phyloP scores from a whole-genome alignment of 345 rosid genomes.

The Populus davidiana region DNA sequence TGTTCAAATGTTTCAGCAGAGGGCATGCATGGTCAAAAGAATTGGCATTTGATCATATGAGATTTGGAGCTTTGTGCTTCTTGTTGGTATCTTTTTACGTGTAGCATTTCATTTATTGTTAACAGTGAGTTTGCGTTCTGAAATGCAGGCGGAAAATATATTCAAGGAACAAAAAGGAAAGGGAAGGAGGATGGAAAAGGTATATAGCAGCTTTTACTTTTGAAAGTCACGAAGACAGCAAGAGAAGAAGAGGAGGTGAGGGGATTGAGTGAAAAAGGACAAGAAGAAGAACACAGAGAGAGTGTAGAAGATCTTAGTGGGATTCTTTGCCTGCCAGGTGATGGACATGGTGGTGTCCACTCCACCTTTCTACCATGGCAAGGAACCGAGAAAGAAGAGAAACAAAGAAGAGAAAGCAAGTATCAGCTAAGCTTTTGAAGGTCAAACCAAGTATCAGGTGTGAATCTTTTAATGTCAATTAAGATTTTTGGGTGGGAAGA shows the following conservation, averaged over 20 bases:
- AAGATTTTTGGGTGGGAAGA: neutral
- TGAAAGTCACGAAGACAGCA: slow-evolving; percentile 23
- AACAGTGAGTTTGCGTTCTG: neutral
- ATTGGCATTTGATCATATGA: neutral
- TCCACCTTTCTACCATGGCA: slow-evolving; percentile 36
- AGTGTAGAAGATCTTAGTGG: slow-evolving; percentile 45
- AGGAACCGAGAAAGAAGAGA: slow-evolving; percentile 21
- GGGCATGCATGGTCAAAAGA: slow-evolving; percentile 5
- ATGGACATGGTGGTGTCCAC: slow-evolving; percentile 53
- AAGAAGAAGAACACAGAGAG: slow-evolving; percentile 27
- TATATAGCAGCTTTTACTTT: slow-evolving; percentile 36
- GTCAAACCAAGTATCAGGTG: slow-evolving; percentile 39
- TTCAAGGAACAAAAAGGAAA: neutral
- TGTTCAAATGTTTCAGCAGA: neutral
- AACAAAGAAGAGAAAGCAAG: neutral
- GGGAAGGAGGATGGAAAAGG: slow-evolving; percentile 19
- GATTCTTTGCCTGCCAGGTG: slow-evolving; percentile 61
- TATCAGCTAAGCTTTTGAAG: slow-evolving; percentile 16
- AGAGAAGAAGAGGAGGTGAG: slow-evolving; percentile 2
- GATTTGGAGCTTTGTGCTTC: neutral
- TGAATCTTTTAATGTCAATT: slow-evolving; percentile 24
- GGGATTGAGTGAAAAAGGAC: slow-evolving; percentile 28
- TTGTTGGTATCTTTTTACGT: neutral
- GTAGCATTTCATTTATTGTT: neutral
- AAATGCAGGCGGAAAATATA: slow-evolving; percentile 34